Evolutionary conservation across 495 filamentous ascomycete species (phyloP).

Genomic region (Talaromyces thailandensis): DNA sequence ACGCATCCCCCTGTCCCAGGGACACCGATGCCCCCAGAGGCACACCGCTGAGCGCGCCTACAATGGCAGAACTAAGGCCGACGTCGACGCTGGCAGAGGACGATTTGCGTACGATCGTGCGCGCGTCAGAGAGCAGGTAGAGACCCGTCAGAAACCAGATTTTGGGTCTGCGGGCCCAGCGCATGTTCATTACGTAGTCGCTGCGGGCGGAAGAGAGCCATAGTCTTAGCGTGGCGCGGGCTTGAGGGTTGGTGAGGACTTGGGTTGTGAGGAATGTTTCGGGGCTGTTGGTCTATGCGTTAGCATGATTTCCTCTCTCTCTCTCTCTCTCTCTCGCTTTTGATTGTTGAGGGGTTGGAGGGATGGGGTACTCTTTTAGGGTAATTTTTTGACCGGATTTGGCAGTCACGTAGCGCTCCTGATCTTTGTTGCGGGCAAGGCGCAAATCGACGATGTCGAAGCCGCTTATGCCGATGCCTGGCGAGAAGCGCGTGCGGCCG

Average conservation of each 20-base stretch:
- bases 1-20: slow-evolving; percentile 12
- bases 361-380: slow-evolving; percentile 15
- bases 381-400: slow-evolving; percentile 12
- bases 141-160: slow-evolving; percentile 18
- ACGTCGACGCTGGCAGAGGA: slow-evolving; percentile 11
- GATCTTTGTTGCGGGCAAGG: slow-evolving; percentile 17
- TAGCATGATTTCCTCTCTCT: not conserved
- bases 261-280: slow-evolving; percentile 13
- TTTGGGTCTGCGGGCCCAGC: slow-evolving; percentile 19
- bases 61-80: slow-evolving; percentile 13
- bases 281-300: slow-evolving; percentile 5
- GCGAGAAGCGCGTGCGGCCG: slow-evolving; percentile 12
- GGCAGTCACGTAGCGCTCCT: slow-evolving; percentile 14
- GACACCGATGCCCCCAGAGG: slow-evolving; percentile 18
- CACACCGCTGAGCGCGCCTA: slow-evolving; percentile 15
- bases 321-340: not conserved
- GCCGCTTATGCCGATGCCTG: slow-evolving; percentile 11
- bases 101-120: slow-evolving; percentile 11
- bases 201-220: slow-evolving; percentile 19
- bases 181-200: slow-evolving; percentile 15
- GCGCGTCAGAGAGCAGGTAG: slow-evolving; percentile 14
- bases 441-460: slow-evolving; percentile 17
- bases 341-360: not conserved
- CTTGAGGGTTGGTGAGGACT: slow-evolving; percentile 11
- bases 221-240: slow-evolving; percentile 15